Conservation (phyloP, 148 eudicot genomes). For the Suaeda aralocaspica region DNA sequence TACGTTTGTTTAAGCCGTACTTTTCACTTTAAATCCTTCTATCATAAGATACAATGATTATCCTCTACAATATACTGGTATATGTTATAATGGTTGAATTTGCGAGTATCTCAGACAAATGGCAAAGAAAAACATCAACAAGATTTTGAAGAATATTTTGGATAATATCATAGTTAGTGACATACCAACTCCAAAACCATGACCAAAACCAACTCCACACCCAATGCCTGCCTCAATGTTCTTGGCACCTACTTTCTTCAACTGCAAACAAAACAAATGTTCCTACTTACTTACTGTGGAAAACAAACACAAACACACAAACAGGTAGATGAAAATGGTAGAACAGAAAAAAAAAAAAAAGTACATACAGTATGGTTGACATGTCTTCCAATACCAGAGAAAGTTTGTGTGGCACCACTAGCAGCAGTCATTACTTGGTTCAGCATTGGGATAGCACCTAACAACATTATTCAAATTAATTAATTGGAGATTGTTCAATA, state of each 20-base stretch:
- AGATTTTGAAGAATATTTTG: neutral
- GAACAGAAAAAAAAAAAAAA: conserved; percentile 10
- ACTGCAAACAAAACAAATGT: conserved; percentile 31
- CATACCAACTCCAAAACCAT: conserved; percentile 96
- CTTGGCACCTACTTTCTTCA: conserved; percentile 80
- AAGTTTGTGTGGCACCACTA: conserved; percentile 89
- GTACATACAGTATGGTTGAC: conserved; percentile 72
- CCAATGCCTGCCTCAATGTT: conserved; percentile 85
- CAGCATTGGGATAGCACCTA: conserved; percentile 85
- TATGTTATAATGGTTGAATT: neutral
- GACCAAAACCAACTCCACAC: conserved; percentile 97
- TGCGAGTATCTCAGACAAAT: neutral
- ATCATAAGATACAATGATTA: neutral
- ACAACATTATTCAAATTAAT: conserved; percentile 2
- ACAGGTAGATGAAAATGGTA: neutral
- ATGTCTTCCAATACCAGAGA: conserved; percentile 74
- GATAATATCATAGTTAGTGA: conserved; percentile 9
- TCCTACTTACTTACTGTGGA: neutral
- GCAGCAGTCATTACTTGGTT: conserved; percentile 87
- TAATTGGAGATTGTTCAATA: no score
- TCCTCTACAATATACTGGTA: no score
- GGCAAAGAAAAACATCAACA: conserved; percentile 10
- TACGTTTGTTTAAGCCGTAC: neutral
- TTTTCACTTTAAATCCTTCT: neutral
- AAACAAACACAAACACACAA: neutral